phyloP scores from a whole-genome alignment of 2,329 filamentous ascomycete genomes.

The Capronia coronata region DNA sequence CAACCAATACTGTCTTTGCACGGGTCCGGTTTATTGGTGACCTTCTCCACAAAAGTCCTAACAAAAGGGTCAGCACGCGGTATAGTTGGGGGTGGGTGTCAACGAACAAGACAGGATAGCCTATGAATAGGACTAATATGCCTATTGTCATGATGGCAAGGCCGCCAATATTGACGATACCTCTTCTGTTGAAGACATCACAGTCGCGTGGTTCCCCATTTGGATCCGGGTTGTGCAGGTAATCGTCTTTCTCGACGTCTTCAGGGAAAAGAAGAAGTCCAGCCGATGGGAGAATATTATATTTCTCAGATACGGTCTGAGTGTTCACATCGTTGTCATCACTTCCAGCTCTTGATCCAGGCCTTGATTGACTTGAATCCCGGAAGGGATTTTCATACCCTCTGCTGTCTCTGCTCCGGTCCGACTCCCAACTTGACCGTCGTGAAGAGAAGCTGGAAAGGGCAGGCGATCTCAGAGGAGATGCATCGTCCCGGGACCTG shows the following conservation, averaged over 20 bases:
- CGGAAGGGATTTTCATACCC: slow-evolving; percentile 51
- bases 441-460: slow-evolving; percentile 51
- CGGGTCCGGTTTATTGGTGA: slow-evolving; percentile 33
- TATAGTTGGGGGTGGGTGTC: slow-evolving; percentile 7
- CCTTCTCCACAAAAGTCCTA: slow-evolving; percentile 53
- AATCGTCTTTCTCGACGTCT: slow-evolving; percentile 68
- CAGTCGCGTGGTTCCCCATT: slow-evolving; percentile 57
- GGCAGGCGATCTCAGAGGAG: slow-evolving; percentile 43
- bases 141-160: slow-evolving; percentile 55
- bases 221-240: slow-evolving; percentile 63
- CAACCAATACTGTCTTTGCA: slow-evolving; percentile 42
- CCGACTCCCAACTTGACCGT: slow-evolving; percentile 60
- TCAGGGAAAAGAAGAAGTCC: slow-evolving; percentile 63
- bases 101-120: slow-evolving; percentile 62
- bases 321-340: slow-evolving; percentile 62
- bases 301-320: slow-evolving; percentile 67
- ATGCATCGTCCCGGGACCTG: slow-evolving; percentile 45
- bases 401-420: slow-evolving; percentile 50
- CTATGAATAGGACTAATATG: slow-evolving; percentile 59
- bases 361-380: slow-evolving; percentile 53
- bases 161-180: slow-evolving; percentile 59
- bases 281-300: slow-evolving; percentile 63
- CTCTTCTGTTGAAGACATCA: slow-evolving; percentile 59
- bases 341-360: slow-evolving; percentile 47
- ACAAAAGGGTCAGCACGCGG: slow-evolving; percentile 24